Evolutionary conservation across 352 stramenopile species (phyloP).

Genomic region (Phytophthora fragariaefolia): DNA sequence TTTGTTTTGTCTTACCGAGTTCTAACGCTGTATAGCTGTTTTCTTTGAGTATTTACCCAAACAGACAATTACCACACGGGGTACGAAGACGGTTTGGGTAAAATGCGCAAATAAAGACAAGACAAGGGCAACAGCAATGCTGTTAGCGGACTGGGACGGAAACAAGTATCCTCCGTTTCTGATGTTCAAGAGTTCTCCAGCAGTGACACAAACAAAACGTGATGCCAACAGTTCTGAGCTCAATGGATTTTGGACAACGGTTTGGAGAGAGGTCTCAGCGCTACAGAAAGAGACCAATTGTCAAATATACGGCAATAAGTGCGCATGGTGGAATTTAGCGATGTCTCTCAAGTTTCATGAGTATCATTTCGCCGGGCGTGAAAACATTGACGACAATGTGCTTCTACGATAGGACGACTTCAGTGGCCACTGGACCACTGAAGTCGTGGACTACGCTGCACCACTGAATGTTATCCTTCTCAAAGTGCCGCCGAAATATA

Average conservation of each 20-base stretch:
- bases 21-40: no score
- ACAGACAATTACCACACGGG: neutral
- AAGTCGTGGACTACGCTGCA: no score
- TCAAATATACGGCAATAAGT: conserved; percentile 2
- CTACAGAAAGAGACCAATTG: neutral
- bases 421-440: neutral
- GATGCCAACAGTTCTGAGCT: neutral
- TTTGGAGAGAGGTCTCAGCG: conserved; percentile 12
- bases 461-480: no score
- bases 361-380: neutral
- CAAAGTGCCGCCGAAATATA: no score
- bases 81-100: conserved; percentile 14
- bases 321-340: no score
- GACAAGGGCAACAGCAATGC: conserved; percentile 9
- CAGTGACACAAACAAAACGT: neutral
- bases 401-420: conserved; percentile 1
- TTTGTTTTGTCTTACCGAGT: no score
- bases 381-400: neutral
- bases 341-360: neutral
- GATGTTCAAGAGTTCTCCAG: neutral
- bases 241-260: conserved; percentile 3
- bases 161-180: conserved; percentile 5
- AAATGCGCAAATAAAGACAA: conserved; percentile 14
- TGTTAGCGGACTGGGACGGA: neutral
- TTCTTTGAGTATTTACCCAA: no score